A percentile compares a stretch with the other conserved stretches of the same genome.
Conservation (phyloP, 202 grass and related monocot species). For the Carex sylvatica region DNA sequence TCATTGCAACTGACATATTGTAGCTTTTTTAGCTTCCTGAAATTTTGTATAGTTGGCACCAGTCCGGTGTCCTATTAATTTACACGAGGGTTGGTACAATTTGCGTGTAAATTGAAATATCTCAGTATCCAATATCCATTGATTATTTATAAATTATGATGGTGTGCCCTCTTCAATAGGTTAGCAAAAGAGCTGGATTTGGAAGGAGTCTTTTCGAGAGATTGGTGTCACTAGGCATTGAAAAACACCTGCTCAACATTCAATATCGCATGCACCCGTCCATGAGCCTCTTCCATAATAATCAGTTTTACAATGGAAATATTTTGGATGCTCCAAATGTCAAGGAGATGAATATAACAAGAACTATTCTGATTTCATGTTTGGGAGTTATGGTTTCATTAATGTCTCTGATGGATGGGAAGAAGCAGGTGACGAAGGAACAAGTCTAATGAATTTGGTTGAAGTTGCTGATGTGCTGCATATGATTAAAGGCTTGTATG, state of each 20-base stretch:
- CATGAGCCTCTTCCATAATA: conserved; percentile 64
- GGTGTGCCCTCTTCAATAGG: background rate
- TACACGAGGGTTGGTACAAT: too few species aligned
- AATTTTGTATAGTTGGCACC: too few species aligned
- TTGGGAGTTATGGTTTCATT: conserved; percentile 63
- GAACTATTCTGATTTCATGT: conserved; percentile 43
- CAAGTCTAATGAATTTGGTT: conserved; percentile 48
- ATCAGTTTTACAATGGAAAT: conserved; percentile 46
- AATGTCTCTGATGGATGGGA: conserved; percentile 60
- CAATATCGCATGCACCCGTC: conserved; percentile 87
- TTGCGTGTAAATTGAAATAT: too few species aligned
- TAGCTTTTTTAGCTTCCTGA: too few species aligned
- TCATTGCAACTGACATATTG: too few species aligned
- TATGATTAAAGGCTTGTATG: conserved; percentile 37
- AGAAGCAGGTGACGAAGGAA: conserved; percentile 32
- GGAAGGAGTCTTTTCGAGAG: conserved; percentile 71
- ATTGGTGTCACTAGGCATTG: conserved; percentile 56
- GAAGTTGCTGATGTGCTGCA: conserved; percentile 51
- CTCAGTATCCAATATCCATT: background rate
- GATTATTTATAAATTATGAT: background rate
- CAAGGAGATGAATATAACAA: conserved; percentile 23
- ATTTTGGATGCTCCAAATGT: conserved; percentile 64
- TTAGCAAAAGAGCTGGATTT: conserved; percentile 37
- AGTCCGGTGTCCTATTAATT: too few species aligned
- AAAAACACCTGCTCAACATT: conserved; percentile 59